Conservation (phyloP, 2,329 filamentous ascomycete species). For the Lachnum nothofagi region DNA sequence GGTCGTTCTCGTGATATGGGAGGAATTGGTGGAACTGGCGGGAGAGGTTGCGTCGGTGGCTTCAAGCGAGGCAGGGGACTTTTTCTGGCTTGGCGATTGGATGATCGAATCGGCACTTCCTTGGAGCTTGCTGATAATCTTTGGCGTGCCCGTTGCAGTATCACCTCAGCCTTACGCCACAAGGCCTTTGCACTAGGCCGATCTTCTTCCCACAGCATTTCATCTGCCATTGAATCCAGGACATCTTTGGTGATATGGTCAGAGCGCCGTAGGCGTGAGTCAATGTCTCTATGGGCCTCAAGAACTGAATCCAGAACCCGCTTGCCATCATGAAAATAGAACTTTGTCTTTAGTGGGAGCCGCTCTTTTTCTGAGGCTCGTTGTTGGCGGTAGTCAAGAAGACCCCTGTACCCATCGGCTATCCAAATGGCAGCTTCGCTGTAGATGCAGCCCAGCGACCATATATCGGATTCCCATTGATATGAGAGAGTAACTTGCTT, state of each 20-base stretch:
- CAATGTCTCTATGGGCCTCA: conserved; percentile 23
- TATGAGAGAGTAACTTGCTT: conserved; percentile 1
- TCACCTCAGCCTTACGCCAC: conserved; percentile 19
- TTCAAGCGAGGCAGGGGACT: conserved; percentile 11
- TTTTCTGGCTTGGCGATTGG: conserved; percentile 12
- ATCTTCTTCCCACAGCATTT: conserved; percentile 26
- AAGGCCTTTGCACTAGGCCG: conserved; percentile 22
- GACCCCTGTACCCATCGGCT: conserved; percentile 23
- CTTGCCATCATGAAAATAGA: conserved; percentile 29
- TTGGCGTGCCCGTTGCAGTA: conserved; percentile 17
- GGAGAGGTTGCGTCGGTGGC: conserved; percentile 17
- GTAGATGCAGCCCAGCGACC: conserved; percentile 33
- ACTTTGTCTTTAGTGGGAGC: conserved; percentile 5
- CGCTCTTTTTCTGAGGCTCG: conserved; percentile 8
- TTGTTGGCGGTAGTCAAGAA: conserved; percentile 17
- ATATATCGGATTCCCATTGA: conserved; percentile 29
- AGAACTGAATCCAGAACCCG: conserved; percentile 22
- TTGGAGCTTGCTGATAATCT: conserved; percentile 12
- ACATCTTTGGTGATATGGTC: conserved; percentile 29
- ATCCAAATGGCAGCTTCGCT: conserved; percentile 33
- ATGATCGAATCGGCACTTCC: conserved; percentile 8
- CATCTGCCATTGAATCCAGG: conserved; percentile 23
- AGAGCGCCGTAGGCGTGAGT: conserved; percentile 19
- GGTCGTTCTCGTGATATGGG: background rate
- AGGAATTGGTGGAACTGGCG: conserved; percentile 20